Base-by-base conservation (phyloP, 2,329 filamentous ascomycete genomes). In the Sporothrix schenckii region DNA sequence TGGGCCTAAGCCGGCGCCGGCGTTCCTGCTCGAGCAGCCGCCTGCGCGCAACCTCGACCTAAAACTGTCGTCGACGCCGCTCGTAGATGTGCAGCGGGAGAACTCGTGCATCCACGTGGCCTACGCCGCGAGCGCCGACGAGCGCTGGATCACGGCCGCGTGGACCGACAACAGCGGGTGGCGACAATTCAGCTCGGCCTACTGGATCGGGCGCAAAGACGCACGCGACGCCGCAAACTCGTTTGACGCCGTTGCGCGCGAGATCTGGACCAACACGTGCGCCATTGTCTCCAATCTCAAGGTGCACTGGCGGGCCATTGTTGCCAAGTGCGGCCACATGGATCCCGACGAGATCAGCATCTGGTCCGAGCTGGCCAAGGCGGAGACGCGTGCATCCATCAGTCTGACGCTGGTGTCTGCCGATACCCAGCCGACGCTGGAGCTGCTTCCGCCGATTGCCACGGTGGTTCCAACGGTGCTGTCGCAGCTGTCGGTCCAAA, bases 91-190 rank as follows among this genome's bases (percentile, higher is more conserved):
- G 6, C 82, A 95, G 68, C 87, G 91, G 69, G 92, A 95, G 77
- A 92, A 93, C 74, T 91, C 89, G 0, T 91, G 91, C 76, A 87
- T 97, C 41, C 92, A 97, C 77, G 82, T 96, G 58, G 91, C 90
- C 1, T 96, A 96, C 76, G 87, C 91, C 1, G 85, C 89, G 69
- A 94, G 91, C 76, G 83, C 89, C 13, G 91, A 94, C 77, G 88
- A 90, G 24, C 83, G 89, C 10, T 97, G 93, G 93, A 81, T 95
- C 50, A 90, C 89, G 14, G 91, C 88, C 6, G 90, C 91, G 0
- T 96, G 92, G 92, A 92, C 90, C 1, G 92, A 96, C 76, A 92
- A 89, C 74, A 86, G 87, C 34, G 92, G 92, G 1, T 88, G 87
- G 71, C 88, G 91, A 72, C 91, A 94, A 77, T 88, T 89, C 74